These are phyloP conservation scores for Macadamia integrifolia DNA, from an alignment of 164 flowering plant species.

Conservation along the genomic window DNA sequence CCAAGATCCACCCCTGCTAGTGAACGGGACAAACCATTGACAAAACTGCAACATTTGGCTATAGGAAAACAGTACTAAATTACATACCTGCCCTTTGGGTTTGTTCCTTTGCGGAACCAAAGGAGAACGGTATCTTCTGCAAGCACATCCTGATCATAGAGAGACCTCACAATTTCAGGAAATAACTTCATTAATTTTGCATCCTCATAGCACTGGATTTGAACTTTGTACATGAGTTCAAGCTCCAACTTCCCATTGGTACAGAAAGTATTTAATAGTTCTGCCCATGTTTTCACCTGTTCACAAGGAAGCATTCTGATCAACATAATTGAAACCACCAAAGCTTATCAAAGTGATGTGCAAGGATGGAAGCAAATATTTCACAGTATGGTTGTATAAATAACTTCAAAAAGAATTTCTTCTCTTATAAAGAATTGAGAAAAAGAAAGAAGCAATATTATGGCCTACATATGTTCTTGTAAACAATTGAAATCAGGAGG, in stretches of 20 bases:
- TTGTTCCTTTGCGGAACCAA: constrained; percentile 94
- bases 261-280: constrained; percentile 73
- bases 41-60: neutral
- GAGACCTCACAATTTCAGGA: constrained; percentile 86
- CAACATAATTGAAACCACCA: neutral
- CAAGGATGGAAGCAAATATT: no score
- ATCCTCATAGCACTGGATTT: constrained; percentile 95
- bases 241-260: constrained; percentile 86
- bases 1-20: no score
- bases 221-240: constrained; percentile 93
- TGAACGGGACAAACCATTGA: no score
- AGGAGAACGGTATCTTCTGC: constrained; percentile 92
- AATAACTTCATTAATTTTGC: constrained; percentile 94
- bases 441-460: no score
- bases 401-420: no score
- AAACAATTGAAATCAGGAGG: no score
- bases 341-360: no score
- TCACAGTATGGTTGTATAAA: no score
- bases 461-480: no score
- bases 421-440: no score
- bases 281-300: constrained; percentile 94
- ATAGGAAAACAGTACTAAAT: neutral
- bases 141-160: constrained; percentile 94
- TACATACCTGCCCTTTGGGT: constrained; percentile 89
- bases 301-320: neutral